Conservation (phyloP, 345 rosid species). For the Salix caprea region DNA sequence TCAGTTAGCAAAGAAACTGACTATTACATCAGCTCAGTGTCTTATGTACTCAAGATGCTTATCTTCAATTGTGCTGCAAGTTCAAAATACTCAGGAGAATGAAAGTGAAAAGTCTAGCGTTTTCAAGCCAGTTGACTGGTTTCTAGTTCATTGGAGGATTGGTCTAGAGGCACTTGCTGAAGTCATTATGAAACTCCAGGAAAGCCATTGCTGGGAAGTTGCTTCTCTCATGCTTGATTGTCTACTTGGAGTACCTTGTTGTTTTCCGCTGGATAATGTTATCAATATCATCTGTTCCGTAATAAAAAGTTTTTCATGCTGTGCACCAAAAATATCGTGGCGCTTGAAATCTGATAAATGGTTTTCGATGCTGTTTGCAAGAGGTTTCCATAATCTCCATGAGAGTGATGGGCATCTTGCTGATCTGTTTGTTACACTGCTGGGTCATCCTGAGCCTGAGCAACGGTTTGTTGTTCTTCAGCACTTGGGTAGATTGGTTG, state of each 20-base stretch:
- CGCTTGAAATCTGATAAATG: constrained; percentile 70
- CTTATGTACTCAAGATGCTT: constrained; percentile 52
- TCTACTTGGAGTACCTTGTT: constrained; percentile 48
- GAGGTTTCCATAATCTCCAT: constrained; percentile 42
- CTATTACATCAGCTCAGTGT: constrained; percentile 51
- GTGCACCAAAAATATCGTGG: constrained; percentile 36
- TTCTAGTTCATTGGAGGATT: constrained; percentile 39
- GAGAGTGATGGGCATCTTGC: constrained; percentile 47
- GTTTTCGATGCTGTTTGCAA: constrained; percentile 43
- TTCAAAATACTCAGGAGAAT: constrained; percentile 35
- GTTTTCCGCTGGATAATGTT: constrained; percentile 41
- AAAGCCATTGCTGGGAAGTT: constrained; percentile 66
- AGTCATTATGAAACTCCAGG: constrained; percentile 40
- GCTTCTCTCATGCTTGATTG: constrained; percentile 63
- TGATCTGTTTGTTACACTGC: constrained; percentile 51
- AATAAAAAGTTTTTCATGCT: constrained; percentile 30
- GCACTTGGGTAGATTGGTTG: constrained; percentile 58
- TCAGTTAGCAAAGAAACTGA: constrained; percentile 54
- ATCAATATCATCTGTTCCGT: constrained; percentile 43
- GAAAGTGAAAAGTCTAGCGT: constrained; percentile 26
- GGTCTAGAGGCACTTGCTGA: constrained; percentile 56
- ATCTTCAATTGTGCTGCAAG: constrained; percentile 34
- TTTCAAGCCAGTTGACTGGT: constrained; percentile 30
- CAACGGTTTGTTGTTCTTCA: constrained; percentile 64
- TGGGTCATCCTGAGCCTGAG: constrained; percentile 76